These are phyloP conservation scores for Leishmania tarentolae DNA, from an alignment of 208 protist genomes.

Conservation along the genomic window DNA sequence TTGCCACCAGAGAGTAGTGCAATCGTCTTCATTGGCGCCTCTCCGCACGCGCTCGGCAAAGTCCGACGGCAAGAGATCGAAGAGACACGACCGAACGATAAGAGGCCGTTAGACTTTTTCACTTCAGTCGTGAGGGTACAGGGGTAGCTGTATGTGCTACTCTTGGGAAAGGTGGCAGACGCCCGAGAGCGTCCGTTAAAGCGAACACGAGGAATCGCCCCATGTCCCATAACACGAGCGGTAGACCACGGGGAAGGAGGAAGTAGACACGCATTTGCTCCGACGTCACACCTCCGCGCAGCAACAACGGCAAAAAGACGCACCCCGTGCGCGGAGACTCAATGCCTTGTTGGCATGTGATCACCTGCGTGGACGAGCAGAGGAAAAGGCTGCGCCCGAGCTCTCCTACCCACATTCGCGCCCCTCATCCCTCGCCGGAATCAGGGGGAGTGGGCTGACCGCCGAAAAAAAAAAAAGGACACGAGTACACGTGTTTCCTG, in stretches of 20 bases:
- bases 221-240: not conserved
- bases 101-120: not conserved
- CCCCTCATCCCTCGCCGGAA: not conserved
- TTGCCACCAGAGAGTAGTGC: conserved; percentile 98
- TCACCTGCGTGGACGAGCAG: not conserved
- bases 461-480: too few species aligned
- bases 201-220: too few species aligned
- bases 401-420: not conserved
- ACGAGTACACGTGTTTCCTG: not conserved
- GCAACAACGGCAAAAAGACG: not conserved
- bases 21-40: conserved; percentile 93
- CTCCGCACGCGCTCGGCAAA: too few species aligned
- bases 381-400: not conserved
- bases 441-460: not conserved
- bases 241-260: too few species aligned
- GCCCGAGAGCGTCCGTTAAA: not conserved
- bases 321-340: too few species aligned
- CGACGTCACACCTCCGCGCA: not conserved
- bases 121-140: not conserved
- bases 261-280: not conserved
- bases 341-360: not conserved
- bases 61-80: not conserved
- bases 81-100: not conserved
- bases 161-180: not conserved
- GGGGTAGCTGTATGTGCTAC: too few species aligned